These are phyloP conservation scores for Solanum raphanifolium DNA, from an alignment of 257 asterid genomes.

Conservation along the genomic window DNA sequence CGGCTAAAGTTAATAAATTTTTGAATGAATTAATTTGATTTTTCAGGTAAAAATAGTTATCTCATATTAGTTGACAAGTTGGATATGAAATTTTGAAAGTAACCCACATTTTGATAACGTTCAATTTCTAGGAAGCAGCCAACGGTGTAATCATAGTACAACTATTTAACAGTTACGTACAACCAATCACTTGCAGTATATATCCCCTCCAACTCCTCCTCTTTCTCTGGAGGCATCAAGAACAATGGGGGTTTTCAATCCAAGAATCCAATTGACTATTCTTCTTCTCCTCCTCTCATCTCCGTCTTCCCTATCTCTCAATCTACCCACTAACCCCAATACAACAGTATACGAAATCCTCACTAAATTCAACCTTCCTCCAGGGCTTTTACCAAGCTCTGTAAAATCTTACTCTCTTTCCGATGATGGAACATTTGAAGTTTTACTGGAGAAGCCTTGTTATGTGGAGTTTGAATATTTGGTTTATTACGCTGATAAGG, in stretches of 20 bases:
- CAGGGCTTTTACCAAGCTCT: constrained; percentile 78
- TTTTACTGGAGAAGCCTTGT: constrained; percentile 46
- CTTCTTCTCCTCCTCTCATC: background rate
- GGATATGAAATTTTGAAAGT: background rate
- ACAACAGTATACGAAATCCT: constrained; percentile 57
- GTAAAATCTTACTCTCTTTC: constrained; percentile 60
- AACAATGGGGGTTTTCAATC: background rate
- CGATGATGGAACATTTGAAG: constrained; percentile 67
- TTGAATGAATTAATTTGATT: no score
- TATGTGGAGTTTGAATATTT: constrained; percentile 75
- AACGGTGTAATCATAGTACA: background rate
- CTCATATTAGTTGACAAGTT: no score
- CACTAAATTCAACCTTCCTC: constrained; percentile 57
- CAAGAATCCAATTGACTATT: background rate
- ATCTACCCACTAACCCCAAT: background rate
- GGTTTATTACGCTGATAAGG: constrained; percentile 65
- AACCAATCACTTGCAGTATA: background rate
- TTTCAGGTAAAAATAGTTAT: no score
- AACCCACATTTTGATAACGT: background rate
- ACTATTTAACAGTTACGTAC: background rate
- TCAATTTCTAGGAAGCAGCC: background rate
- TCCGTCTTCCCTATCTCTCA: background rate
- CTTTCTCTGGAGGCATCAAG: background rate
- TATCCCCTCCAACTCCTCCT: background rate
- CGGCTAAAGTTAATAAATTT: no score